phyloP scores from a whole-genome alignment of 2,329 filamentous ascomycete species.

The Aureobasidium sp. region DNA sequence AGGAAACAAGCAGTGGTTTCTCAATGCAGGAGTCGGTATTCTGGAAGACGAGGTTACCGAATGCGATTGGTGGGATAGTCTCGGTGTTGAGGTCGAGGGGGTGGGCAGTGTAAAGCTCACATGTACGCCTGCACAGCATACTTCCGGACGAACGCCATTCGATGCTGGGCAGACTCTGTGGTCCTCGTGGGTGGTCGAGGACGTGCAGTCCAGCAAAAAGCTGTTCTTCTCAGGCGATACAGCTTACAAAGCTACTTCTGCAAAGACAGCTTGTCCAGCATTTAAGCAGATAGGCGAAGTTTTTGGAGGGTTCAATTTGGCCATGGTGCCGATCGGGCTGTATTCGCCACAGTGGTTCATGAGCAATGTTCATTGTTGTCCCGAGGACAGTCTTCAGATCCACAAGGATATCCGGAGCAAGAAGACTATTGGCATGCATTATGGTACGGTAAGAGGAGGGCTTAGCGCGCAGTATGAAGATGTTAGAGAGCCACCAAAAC shows the following conservation, averaged over 20 bases:
- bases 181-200: conserved; percentile 40
- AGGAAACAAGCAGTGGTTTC: conserved; percentile 30
- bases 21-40: conserved; percentile 30
- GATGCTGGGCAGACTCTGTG: conserved; percentile 36
- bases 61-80: conserved; percentile 44
- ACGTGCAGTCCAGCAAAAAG: conserved; percentile 22
- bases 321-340: conserved; percentile 41
- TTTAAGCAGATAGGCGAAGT: conserved; percentile 39
- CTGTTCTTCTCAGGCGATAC: conserved; percentile 44
- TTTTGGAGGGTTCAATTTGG: conserved; percentile 42
- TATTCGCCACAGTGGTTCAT: conserved; percentile 38
- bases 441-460: conserved; percentile 39
- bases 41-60: conserved; percentile 34
- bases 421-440: conserved; percentile 45
- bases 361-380: conserved; percentile 38
- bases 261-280: conserved; percentile 37
- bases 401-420: conserved; percentile 39
- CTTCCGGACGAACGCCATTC: conserved; percentile 34
- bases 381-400: conserved; percentile 40
- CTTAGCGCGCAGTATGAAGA: conserved; percentile 40
- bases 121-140: conserved; percentile 42
- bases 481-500: conserved; percentile 37
- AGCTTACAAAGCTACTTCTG: conserved; percentile 34
- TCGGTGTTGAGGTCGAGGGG: conserved; percentile 25
- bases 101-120: conserved; percentile 33